Conservation (phyloP, 331 rosid genomes). For the Cydonia oblonga region DNA sequence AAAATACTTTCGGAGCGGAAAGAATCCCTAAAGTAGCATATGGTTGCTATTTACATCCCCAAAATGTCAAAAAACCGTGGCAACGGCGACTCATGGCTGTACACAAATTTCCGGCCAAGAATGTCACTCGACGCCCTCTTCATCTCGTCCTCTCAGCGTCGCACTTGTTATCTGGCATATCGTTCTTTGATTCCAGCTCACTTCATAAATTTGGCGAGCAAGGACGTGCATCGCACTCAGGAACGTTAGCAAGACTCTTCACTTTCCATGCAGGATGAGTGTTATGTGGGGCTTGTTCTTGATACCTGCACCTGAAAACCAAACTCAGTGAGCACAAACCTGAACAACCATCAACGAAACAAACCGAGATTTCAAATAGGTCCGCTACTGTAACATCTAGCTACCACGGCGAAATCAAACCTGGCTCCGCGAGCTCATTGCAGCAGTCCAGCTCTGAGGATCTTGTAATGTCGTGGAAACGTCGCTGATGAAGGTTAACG, state of each 20-base stretch:
- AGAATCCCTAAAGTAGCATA: constrained; percentile 13
- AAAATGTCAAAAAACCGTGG: constrained; percentile 23
- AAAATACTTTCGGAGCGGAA: not conserved
- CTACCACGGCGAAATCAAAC: constrained; percentile 16
- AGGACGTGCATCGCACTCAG: constrained; percentile 2
- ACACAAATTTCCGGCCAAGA: constrained; percentile 21
- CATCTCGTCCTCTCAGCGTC: constrained; percentile 11
- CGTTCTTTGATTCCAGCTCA: constrained; percentile 16
- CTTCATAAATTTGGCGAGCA: constrained; percentile 10
- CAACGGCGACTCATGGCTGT: constrained; percentile 22
- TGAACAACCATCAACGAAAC: not conserved
- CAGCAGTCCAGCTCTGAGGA: constrained; percentile 63
- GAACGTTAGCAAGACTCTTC: not conserved
- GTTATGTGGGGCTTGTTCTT: constrained; percentile 65
- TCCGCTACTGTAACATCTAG: not conserved
- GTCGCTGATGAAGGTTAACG: constrained; percentile 49
- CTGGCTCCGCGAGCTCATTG: constrained; percentile 57
- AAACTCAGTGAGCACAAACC: constrained; percentile 9
- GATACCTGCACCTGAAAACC: constrained; percentile 37
- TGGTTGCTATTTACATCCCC: constrained; percentile 44
- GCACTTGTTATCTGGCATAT: constrained; percentile 13
- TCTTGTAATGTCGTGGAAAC: constrained; percentile 31
- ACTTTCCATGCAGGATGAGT: not conserved
- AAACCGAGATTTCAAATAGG: not conserved
- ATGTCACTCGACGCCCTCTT: constrained; percentile 18